phyloP scores from a whole-genome alignment of 768 basidiomycete species.

The Austroboletus eburneus region DNA sequence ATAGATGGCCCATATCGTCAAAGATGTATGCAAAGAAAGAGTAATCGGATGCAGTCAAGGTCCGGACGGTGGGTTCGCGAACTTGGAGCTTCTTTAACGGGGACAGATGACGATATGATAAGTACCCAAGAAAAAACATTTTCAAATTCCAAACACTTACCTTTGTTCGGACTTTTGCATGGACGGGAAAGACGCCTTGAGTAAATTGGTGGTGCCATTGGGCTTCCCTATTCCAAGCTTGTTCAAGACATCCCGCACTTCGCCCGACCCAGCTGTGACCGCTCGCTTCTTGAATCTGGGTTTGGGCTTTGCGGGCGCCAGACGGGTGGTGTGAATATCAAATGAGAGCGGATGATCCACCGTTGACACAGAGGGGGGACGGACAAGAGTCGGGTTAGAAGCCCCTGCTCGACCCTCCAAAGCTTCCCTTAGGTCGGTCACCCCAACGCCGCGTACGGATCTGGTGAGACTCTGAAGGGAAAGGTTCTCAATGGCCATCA shows the following conservation, averaged over 20 bases:
- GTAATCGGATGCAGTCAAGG: conserved; percentile 12
- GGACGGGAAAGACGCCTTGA: conserved; percentile 70
- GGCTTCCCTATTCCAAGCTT: conserved; percentile 79
- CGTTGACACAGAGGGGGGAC: conserved; percentile 74
- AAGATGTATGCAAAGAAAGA: conserved; percentile 2
- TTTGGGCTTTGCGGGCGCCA: conserved; percentile 46
- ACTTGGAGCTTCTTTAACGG: conserved; percentile 12
- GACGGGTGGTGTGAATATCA: conserved; percentile 37
- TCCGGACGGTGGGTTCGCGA: conserved; percentile 5
- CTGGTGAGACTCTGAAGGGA: conserved; percentile 82
- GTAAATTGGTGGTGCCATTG: conserved; percentile 49
- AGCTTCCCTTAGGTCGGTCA: conserved; percentile 84
- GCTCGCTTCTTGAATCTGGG: conserved; percentile 54
- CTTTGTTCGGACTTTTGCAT: conserved; percentile 44
- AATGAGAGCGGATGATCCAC: conserved; percentile 62
- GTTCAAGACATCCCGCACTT: conserved; percentile 79
- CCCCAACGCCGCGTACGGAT: conserved; percentile 77
- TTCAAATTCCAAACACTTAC: conserved; percentile 24
- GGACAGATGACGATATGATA: conserved; percentile 5
- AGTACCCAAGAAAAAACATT: neutral
- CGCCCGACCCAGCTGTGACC: conserved; percentile 50
- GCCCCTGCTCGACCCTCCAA: conserved; percentile 80
- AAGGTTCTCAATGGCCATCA: conserved; percentile 90
- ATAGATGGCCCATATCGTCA: neutral
- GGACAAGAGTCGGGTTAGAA: conserved; percentile 68